Base-by-base conservation (phyloP, 768 basidiomycete species). In the Mycena kentingensis region DNA sequence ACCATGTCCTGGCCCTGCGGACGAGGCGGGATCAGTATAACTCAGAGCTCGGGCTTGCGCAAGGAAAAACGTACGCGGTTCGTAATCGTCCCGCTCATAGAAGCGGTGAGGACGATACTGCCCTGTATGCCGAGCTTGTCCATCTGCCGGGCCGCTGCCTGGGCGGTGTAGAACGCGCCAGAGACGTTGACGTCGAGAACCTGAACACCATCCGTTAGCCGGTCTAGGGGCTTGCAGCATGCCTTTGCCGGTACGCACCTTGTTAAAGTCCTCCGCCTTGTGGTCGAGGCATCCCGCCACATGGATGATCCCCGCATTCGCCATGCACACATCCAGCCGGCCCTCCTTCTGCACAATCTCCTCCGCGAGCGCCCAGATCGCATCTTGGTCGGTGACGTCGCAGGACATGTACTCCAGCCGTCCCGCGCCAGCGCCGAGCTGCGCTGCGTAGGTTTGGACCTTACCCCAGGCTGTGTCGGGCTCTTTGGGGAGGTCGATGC, bases 231-330 rank as follows among this genome's bases (percentile, higher is more conserved):
- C 34, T 22, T 26, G 12, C 16, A 22, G 16, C 11, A 41, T 8
- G 25, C 28, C 2, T 5, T 13, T 21, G 22, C 25, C 18, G 19
- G 12, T 5, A 58, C 72, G 43, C 49, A 85, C 87, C 63, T 85
- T 79, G 62, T 77, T 72, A 63, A 89, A 90, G 57, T 85, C 76
- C 53, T 80, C 67, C 12, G 73, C 84, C 1, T 84, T 78, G 63
- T 88, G 88, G 38, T 82, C 78, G 67, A 89, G 65, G 59, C 87
- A 88, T 51, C 82, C 81, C 26, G 68, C 82, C 54, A 86, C 61
- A 60, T 78, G 81, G 63, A 88, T 64, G 47, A 91, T 79, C 19
- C 89, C 90, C 35, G 90, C 90, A 16, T 90, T 88, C 3, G 89
- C 89, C 52, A 91, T 67, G 60, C 87, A 88, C 15, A 85, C 76